A percentile compares a stretch with the other conserved stretches of the same genome.
phyloP scores from a whole-genome alignment of 495 filamentous ascomycete species.

The Penicillium tannophilum region DNA sequence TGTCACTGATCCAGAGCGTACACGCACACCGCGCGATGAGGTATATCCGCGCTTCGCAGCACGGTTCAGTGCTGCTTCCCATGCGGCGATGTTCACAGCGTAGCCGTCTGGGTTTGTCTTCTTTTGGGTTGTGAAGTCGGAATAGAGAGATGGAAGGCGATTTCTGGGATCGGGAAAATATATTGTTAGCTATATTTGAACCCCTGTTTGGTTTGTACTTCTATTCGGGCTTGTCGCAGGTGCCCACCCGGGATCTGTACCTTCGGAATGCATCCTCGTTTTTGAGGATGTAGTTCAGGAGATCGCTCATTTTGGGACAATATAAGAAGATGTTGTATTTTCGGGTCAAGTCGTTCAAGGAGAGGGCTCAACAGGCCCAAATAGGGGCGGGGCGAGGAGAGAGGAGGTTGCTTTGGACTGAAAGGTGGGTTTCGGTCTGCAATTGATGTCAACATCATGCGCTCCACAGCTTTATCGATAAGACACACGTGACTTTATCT shows the following conservation, averaged over 20 bases:
- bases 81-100: slow-evolving; percentile 79
- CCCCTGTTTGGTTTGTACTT: too few species aligned
- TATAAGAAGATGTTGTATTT: background rate
- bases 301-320: slow-evolving; percentile 54
- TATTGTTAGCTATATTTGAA: background rate
- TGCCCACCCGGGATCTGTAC: slow-evolving; percentile 36
- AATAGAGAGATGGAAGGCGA: slow-evolving; percentile 90
- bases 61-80: slow-evolving; percentile 71
- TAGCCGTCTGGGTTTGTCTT: slow-evolving; percentile 91
- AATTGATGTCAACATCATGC: slow-evolving; percentile 12
- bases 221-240: background rate
- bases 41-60: slow-evolving; percentile 69
- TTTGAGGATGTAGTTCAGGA: slow-evolving; percentile 61
- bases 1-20: slow-evolving; percentile 22
- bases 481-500: slow-evolving; percentile 15
- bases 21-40: slow-evolving; percentile 41
- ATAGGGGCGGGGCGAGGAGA: background rate
- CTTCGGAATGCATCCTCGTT: slow-evolving; percentile 68
- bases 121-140: slow-evolving; percentile 79
- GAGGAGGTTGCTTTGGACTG: background rate
- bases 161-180: slow-evolving; percentile 50
- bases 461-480: slow-evolving; percentile 34
- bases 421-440: background rate
- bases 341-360: background rate
- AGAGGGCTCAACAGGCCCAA: background rate